These are phyloP conservation scores for Candida ficus DNA, from an alignment of 805 yeast species.

Conservation along the genomic window DNA sequence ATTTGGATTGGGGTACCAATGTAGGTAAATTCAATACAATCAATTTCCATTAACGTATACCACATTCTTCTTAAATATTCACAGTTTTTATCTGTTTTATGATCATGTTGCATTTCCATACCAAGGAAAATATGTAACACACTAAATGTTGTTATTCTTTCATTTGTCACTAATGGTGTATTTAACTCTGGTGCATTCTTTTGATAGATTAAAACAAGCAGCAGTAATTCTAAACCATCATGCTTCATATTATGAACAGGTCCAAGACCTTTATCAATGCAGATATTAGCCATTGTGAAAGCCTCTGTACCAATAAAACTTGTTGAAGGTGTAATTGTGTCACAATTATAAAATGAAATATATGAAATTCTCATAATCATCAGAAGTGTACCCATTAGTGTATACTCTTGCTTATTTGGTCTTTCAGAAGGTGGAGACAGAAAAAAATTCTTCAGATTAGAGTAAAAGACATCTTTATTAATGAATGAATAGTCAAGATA, in stretches of 20 bases:
- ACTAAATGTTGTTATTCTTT: background rate
- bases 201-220: background rate
- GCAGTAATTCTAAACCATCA: background rate
- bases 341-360: constrained; percentile 4
- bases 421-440: background rate
- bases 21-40: background rate
- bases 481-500: background rate
- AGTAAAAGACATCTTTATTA: background rate
- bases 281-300: constrained; percentile 2
- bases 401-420: background rate
- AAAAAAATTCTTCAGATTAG: background rate
- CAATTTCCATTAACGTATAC: constrained; percentile 1
- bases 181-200: constrained; percentile 2
- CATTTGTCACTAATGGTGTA: background rate
- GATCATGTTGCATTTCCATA: background rate
- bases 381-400: constrained; percentile 2
- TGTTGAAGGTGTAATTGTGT: background rate
- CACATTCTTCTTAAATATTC: constrained; percentile 6
- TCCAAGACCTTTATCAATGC: background rate
- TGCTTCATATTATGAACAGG: background rate
- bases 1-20: constrained; percentile 1
- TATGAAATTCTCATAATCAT: constrained; percentile 5
- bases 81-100: background rate
- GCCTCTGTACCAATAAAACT: constrained; percentile 5
- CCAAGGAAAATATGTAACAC: background rate